phyloP scores from a whole-genome alignment of 1,284 basidiomycete genomes.

The Austropuccinia psidii region DNA sequence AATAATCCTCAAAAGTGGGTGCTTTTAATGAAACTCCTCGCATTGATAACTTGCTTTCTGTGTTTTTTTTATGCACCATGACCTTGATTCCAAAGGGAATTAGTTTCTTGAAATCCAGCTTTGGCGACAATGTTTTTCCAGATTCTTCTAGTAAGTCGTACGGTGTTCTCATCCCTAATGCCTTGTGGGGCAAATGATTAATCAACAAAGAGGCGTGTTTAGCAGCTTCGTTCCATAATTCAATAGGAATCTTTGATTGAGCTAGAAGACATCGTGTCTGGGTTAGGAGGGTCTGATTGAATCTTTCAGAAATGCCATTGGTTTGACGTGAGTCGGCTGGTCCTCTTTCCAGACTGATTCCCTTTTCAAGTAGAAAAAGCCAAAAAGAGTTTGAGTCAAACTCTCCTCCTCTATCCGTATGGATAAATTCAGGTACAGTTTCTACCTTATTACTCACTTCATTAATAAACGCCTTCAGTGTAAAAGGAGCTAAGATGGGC shows the following conservation, averaged over 20 bases:
- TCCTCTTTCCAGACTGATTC: not conserved
- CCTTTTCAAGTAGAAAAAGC: not conserved
- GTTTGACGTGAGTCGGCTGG: not conserved
- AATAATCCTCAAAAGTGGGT: not conserved
- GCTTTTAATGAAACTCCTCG: not conserved
- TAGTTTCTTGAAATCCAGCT: not conserved
- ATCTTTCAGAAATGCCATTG: not conserved
- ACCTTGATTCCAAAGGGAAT: conserved; percentile 15
- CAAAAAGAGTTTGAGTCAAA: not conserved
- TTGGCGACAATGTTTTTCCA: not conserved
- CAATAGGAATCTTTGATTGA: not conserved
- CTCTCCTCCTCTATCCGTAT: conserved; percentile 3
- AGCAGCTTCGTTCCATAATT: conserved; percentile 7
- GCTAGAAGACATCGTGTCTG: not conserved
- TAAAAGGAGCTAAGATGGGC: too few relatives aligned
- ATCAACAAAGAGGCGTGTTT: not conserved
- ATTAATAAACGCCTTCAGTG: too few relatives aligned
- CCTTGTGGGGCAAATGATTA: not conserved
- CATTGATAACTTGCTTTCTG: not conserved
- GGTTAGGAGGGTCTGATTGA: not conserved
- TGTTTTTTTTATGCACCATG: too few relatives aligned
- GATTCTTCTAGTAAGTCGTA: not conserved
- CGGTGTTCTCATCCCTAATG: not conserved
- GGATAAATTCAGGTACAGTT: not conserved
- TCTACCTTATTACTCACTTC: not conserved